phyloP scores from a whole-genome alignment of 345 rosid species.

The Garcia nutans region DNA sequence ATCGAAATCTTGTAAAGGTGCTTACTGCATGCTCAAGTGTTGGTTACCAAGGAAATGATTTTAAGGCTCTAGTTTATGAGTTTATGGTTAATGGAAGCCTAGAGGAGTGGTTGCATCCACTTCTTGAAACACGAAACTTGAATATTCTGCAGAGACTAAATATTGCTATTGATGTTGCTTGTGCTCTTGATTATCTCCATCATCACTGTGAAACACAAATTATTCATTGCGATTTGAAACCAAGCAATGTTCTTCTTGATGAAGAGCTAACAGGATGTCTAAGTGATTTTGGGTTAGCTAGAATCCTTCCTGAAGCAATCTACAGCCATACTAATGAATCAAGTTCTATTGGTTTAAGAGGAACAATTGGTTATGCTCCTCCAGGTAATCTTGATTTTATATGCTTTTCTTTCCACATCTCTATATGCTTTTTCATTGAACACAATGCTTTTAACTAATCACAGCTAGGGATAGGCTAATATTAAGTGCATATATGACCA shows the following conservation, averaged over 20 bases:
- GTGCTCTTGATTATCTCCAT: constrained; percentile 9
- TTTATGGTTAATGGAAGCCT: constrained; percentile 22
- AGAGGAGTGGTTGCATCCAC: constrained; percentile 1
- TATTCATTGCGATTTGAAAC: constrained; percentile 6
- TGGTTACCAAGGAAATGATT: constrained; percentile 21
- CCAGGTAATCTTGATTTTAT: neutral
- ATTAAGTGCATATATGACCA: no score
- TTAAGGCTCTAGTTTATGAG: constrained; percentile 27
- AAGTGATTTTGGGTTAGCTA: constrained; percentile 11
- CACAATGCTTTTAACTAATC: neutral
- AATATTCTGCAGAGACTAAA: neutral
- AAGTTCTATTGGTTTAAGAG: constrained; percentile 3
- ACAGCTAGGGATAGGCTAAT: neutral
- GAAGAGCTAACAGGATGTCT: neutral
- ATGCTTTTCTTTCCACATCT: no score
- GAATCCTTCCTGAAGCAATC: neutral
- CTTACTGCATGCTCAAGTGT: constrained; percentile 21
- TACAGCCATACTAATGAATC: neutral
- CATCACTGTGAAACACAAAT: neutral
- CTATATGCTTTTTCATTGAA: no score
- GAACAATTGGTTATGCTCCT: neutral
- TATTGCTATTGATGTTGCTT: constrained; percentile 10
- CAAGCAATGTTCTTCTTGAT: neutral
- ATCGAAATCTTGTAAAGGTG: constrained; percentile 28
- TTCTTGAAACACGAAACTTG: neutral